Evolutionary conservation across 805 yeast genomes (phyloP), one percentile per base, ranked within the genome.

Genomic region (Ascoidea tarda): DNA sequence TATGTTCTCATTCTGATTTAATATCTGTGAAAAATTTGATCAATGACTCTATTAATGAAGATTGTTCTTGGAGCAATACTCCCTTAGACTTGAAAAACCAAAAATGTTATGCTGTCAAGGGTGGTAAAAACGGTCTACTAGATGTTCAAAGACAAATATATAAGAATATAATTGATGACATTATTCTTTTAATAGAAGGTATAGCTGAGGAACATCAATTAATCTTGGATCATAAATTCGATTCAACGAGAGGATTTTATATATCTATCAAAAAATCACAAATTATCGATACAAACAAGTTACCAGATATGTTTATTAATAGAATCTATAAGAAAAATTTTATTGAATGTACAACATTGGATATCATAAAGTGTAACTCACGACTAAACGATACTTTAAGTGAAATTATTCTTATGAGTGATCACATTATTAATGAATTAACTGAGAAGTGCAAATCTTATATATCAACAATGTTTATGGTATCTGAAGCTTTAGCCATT

Each of bases 91-190:
- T 74, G 44, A 69, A 67, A 55, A 73, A 72, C 54, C 78, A 74
- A 53, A 64, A 65, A 54, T 64, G 71, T 33, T 72, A 69, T 59
- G 77, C 78, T 0, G 70, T 74, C 0, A 73, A 65, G 54, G 60
- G 69, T 45, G 77, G 76, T 0, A 58, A 62, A 2, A 74, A 75
- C 58, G 79, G 79, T 0, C 56, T 75, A 8, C 58, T 75, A 1
- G 77, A 72, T 58, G 67, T 72, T 0, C 72, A 75, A 3, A 61
- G 78, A 46, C 68, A 71, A 53, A 52, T 73, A 0, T 74, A 74
- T 52, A 65, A 68, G 50, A 62, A 58, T 5, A 59, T 66, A 5
- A 60, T 69, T 5, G 71, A 71, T 49, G 74, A 72, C 50, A 62
- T 72, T 2, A 49, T 67, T 16, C 50, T 53, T 5, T 61, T 60